Conservation (phyloP, 345 rosid species). For the Clarkia xantiana region DNA sequence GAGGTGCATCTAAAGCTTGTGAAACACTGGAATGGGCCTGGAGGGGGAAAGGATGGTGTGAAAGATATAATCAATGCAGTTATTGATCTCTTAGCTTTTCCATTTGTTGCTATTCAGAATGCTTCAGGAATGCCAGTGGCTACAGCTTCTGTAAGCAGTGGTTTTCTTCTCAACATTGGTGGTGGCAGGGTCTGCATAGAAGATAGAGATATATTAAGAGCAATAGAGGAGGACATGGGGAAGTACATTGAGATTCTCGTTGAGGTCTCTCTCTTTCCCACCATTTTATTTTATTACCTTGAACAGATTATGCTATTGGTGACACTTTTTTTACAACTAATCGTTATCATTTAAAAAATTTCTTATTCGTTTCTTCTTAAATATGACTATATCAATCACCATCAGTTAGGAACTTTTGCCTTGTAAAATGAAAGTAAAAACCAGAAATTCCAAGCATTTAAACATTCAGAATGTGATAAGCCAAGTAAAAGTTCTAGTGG, state of each 20-base stretch:
- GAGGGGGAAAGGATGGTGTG: slow-evolving; percentile 84
- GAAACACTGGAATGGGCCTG: slow-evolving; percentile 75
- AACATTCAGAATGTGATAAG: no score
- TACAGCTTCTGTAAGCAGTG: slow-evolving; percentile 82
- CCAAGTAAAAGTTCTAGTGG: no score
- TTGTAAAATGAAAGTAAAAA: no score
- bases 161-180: slow-evolving; percentile 78
- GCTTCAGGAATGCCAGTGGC: slow-evolving; percentile 65
- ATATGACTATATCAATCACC: no score
- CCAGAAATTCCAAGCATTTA: no score
- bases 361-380: no score
- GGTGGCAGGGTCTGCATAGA: slow-evolving; percentile 65
- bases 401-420: no score
- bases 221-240: slow-evolving; percentile 84
- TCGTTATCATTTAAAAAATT: no score
- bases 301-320: neutral
- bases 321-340: neutral
- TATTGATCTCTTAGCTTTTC: slow-evolving; percentile 80
- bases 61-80: slow-evolving; percentile 57
- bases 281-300: neutral
- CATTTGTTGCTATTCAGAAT: slow-evolving; percentile 84
- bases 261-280: slow-evolving; percentile 41
- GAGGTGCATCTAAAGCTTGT: slow-evolving; percentile 77
- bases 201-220: slow-evolving; percentile 63
- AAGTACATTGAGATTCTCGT: slow-evolving; percentile 63